Base-by-base conservation (phyloP, 1,284 basidiomycete species). In the Malassezia pachydermatis region DNA sequence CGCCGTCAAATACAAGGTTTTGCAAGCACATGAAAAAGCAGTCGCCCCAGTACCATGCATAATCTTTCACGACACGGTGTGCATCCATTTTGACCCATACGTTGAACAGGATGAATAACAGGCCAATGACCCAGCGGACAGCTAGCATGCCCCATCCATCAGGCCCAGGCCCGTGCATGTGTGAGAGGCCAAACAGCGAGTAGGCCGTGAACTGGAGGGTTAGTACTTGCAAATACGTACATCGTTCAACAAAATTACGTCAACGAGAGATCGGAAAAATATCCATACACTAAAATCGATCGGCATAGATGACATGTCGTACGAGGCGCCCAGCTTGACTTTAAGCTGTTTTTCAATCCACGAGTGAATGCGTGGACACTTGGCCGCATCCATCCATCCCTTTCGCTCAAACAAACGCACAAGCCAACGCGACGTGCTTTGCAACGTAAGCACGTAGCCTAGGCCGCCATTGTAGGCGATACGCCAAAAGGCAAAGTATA, bases 81-180 rank as follows among this genome's bases (percentile, higher is more conserved):
- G 92, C 92, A 66, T 98, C 92, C 11, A 87, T 84, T 74, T 98
- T 98, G 61, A 98, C 90, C 89, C 92, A 98, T 29, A 95, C 78
- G 72, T 98, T 98, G 78, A 98, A 96, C 32, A 79, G 79, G 67
- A 98, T 89, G 28, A 98, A 76, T 0, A 80, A 78, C 60, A 87
- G 74, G 11, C 94, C 92, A 11, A 82, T 82, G 35, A 84, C 72
- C 89, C 92, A 96, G 59, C 87, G 81, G 71, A 88, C 77, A 43
- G 85, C 70, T 69, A 95, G 88, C 38, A 86, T 78, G 14, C 78
- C 71, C 29, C 79, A 57, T 2, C 86, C 84, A 38, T 94, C 79
- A 34, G 80, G 84, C 37, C 82, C 62, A 8, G 78, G 2, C 84
- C 88, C 39, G 84, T 81, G 28, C 84, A 73, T 84, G 86, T 49